Evolutionary conservation across 352 stramenopile species (phyloP), one percentile per base, ranked within the genome.

Genomic region (Elongisporangium anandrum): DNA sequence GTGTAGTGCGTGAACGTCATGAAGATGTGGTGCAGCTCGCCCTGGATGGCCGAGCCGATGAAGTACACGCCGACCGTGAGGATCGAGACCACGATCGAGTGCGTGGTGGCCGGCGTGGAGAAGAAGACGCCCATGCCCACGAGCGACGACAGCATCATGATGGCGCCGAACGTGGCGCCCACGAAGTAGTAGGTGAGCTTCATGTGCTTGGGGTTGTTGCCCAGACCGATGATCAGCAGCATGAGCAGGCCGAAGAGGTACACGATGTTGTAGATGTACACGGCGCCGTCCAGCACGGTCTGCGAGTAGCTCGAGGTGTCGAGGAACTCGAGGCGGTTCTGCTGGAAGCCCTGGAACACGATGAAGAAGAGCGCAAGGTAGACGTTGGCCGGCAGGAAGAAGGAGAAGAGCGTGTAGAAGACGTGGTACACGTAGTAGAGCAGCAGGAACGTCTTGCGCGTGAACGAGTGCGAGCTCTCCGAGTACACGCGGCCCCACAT

Each of bases 1-100:
- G 81, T 92, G 73, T 94, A 96, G 68, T 95, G 88, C 60, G 82
- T 87, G 70, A 93, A 93, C 38, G 82, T 91, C 67, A 94, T 77
- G 56, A 93, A 69, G 52, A 94, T 92, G 65, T 93, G 79, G 61
- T 94, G 87, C 50, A 94, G 50, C 64, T 94, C 84, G 26, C 87
- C 82, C 20, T 93, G 78, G 5, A 95, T 50, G 5, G 86, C 84
- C 13, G 86, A 73, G n/a, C 81, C 84, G 51, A 95, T 77, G 54
- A 93, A 95, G 71, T 90, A 96, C 19, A 92, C 79, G 47, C 84
- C 85, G 10, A 92, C 65, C 1, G 77, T 91, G 48, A 94, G 63
- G 8, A 92, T 57, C 0, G 84, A 86, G 8, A 92, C 72, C 5
- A 79, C 65, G 34, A 90, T 73, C 9, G 80, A 88, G 48, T 84